Evolutionary conservation across 345 rosid species (phyloP).

Genomic region (Dipteronia sinensis): DNA sequence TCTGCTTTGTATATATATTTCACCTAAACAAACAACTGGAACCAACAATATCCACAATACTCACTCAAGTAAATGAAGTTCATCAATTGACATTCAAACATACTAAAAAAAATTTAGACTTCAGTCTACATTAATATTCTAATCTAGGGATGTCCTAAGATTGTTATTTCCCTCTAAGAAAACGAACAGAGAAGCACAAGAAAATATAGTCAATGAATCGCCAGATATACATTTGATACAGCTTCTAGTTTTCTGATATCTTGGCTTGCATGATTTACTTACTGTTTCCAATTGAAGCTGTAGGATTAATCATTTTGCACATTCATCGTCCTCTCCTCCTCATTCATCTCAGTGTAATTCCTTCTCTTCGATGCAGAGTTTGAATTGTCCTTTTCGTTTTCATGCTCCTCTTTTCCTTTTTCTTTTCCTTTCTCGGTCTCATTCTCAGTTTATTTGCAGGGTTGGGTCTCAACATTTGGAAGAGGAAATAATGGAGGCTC

Average conservation of each 20-base stretch:
- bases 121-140: constrained; percentile 1
- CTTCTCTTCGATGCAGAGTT: constrained; percentile 64
- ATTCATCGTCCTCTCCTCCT: constrained; percentile 41
- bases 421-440: too few relatives aligned
- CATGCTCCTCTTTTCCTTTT: constrained; percentile 9
- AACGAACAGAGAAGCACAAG: neutral
- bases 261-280: constrained; percentile 15
- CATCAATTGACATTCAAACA: neutral
- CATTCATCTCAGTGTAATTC: constrained; percentile 44
- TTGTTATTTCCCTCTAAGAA: neutral
- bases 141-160: constrained; percentile 1
- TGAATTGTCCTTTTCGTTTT: constrained; percentile 38
- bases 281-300: constrained; percentile 22
- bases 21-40: neutral
- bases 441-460: constrained; percentile 32
- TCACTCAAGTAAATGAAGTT: too few relatives aligned
- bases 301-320: constrained; percentile 31
- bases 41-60: neutral
- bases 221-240: neutral
- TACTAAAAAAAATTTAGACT: neutral
- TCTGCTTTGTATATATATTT: neutral
- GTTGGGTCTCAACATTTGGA: constrained; percentile 36
- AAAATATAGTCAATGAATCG: neutral
- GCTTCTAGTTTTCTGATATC: constrained; percentile 11
- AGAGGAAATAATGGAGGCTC: constrained; percentile 38